Conservation (phyloP, 495 filamentous ascomycete genomes). For the Penicillium arizonense region DNA sequence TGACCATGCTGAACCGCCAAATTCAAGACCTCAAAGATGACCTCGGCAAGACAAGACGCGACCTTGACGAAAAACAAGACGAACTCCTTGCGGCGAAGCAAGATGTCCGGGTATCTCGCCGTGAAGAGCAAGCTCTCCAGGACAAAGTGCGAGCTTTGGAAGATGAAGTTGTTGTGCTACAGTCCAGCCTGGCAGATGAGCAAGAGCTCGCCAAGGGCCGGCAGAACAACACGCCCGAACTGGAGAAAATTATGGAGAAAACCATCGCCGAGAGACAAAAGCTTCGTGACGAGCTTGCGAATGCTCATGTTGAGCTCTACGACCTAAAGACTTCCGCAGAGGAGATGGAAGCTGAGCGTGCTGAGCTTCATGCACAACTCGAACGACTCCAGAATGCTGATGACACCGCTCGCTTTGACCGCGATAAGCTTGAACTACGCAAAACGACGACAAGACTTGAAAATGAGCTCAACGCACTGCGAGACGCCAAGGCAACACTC, state of each 20-base stretch:
- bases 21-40: conserved; percentile 58
- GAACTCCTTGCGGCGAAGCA: conserved; percentile 63
- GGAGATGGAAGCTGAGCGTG: conserved; percentile 60
- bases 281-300: conserved; percentile 62
- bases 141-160: conserved; percentile 74
- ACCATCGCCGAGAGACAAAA: conserved; percentile 56
- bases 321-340: conserved; percentile 50
- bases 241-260: conserved; percentile 47
- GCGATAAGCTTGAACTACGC: conserved; percentile 61
- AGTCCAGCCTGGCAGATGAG: conserved; percentile 73
- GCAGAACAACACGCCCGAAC: conserved; percentile 41
- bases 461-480: conserved; percentile 55
- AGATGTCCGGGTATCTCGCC: conserved; percentile 64
- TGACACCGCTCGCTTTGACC: conserved; percentile 56
- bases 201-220: conserved; percentile 61
- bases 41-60: conserved; percentile 50
- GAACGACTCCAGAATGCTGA: conserved; percentile 47
- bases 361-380: conserved; percentile 61
- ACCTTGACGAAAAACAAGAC: conserved; percentile 52
- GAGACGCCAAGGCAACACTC: conserved; percentile 54
- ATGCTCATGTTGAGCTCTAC: conserved; percentile 59
- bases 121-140: conserved; percentile 59
- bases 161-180: conserved; percentile 76
- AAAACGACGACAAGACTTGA: conserved; percentile 59
- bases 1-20: conserved; percentile 53